These are phyloP conservation scores for Suhomyces coccinellae DNA, from an alignment of 1,139 yeast species.

Conservation along the genomic window DNA sequence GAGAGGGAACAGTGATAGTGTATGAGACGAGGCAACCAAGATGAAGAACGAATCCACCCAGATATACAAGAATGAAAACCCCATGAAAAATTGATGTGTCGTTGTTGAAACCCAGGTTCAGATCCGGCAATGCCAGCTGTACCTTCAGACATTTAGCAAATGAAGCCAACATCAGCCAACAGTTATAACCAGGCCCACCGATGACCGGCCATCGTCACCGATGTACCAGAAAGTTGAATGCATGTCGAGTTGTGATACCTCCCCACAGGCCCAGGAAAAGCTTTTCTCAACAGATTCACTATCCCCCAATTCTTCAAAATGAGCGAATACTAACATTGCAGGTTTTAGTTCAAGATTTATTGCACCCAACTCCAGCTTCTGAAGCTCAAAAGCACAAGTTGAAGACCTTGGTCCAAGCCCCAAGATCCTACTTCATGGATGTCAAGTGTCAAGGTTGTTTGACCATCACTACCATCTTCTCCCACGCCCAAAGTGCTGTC, in stretches of 20 bases:
- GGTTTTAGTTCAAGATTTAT: constrained; percentile 43
- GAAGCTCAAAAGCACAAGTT: constrained; percentile 97
- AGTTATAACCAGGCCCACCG: too few species aligned
- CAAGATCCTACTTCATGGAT: constrained; percentile 99
- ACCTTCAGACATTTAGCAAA: too few species aligned
- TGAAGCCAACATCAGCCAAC: too few species aligned
- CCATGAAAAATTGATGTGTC: too few species aligned
- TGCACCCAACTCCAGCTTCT: constrained; percentile 95
- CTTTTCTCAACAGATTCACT: neutral
- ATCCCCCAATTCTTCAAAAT: neutral
- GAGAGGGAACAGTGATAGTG: neutral
- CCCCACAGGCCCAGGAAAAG: too few species aligned
- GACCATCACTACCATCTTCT: constrained; percentile 98
- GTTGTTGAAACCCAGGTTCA: too few species aligned
- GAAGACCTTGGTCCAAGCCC: constrained; percentile 94
- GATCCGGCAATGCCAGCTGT: too few species aligned
- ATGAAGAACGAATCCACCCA: too few species aligned
- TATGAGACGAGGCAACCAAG: neutral
- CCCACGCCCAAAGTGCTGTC: constrained; percentile 99
- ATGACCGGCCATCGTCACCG: neutral
- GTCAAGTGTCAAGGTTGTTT: constrained; percentile 99
- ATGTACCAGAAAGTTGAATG: neutral
- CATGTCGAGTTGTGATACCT: too few species aligned
- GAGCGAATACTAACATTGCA: constrained; percentile 20
- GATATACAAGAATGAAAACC: too few species aligned